phyloP scores from a whole-genome alignment of 2,329 filamentous ascomycete genomes.

The Sarocladium kiliense region DNA sequence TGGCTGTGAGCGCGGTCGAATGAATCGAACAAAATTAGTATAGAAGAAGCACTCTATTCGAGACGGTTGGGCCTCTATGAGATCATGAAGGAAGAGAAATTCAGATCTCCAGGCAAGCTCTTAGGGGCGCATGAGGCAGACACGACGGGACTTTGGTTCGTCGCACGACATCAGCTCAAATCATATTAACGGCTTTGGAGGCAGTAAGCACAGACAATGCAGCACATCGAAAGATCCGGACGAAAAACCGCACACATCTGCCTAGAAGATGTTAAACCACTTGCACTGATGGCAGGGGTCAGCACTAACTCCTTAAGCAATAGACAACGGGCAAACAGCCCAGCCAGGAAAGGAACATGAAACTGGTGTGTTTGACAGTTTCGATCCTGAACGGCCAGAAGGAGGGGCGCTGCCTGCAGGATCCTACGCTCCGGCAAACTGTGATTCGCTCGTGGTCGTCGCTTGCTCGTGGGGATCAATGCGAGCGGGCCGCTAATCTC shows the following conservation, averaged over 20 bases:
- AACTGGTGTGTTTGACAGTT: constrained; percentile 6
- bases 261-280: background rate
- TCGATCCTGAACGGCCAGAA: background rate
- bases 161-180: background rate
- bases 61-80: background rate
- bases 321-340: background rate
- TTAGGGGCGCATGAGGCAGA: background rate
- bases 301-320: background rate
- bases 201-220: background rate
- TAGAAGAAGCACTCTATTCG: background rate
- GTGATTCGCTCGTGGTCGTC: constrained; percentile 8
- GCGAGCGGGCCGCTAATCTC: constrained; percentile 8
- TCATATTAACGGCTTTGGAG: background rate
- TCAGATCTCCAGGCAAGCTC: background rate
- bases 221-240: background rate
- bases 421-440: background rate
- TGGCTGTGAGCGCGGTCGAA: background rate
- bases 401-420: background rate
- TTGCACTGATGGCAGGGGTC: background rate
- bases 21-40: background rate
- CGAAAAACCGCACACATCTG: background rate
- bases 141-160: background rate
- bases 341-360: background rate
- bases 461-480: constrained; percentile 8
- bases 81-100: background rate